Percentiles rank a stretch among this genome's conserved stretches.
phyloP scores from a whole-genome alignment of 352 stramenopile genomes.

The Paralagenidium karlingii region DNA sequence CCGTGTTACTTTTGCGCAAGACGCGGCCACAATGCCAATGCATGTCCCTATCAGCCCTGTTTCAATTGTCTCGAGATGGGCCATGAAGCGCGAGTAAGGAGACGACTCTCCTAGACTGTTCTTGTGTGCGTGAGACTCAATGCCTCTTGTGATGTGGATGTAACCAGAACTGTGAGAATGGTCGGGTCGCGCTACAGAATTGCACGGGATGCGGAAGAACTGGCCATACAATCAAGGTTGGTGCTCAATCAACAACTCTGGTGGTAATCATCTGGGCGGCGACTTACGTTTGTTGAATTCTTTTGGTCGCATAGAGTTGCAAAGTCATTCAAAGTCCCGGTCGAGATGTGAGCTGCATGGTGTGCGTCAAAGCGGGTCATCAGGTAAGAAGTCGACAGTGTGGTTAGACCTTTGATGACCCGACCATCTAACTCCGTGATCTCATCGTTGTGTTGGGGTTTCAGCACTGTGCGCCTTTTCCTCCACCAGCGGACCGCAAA shows the following conservation, averaged over 20 bases:
- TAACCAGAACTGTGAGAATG: background rate
- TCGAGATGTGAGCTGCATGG: conserved; percentile 49
- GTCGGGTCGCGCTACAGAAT: background rate
- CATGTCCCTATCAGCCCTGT: conserved; percentile 56
- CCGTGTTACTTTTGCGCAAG: conserved; percentile 75
- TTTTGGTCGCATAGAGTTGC: background rate
- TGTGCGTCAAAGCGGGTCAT: conserved; percentile 48
- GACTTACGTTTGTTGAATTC: background rate
- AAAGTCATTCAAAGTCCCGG: conserved; percentile 5
- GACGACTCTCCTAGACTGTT: no score
- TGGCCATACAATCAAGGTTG: conserved; percentile 14
- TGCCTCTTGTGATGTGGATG: background rate
- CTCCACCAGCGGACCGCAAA: conserved; percentile 43
- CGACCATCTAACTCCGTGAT: background rate
- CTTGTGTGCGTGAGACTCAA: no score
- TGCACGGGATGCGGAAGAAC: conserved; percentile 23
- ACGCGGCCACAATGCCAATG: conserved; percentile 53
- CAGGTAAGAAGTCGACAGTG: no score
- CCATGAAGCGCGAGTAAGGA: conserved; percentile 42
- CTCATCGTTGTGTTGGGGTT: no score
- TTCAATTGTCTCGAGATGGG: conserved; percentile 49
- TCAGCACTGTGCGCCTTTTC: conserved; percentile 57
- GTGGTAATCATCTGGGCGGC: background rate
- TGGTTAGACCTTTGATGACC: background rate
- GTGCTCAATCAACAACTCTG: background rate